A percentile compares a stretch with the other conserved stretches of the same genome.
phyloP scores from a whole-genome alignment of 2,329 filamentous ascomycete species.

The Neurospora crassa region DNA sequence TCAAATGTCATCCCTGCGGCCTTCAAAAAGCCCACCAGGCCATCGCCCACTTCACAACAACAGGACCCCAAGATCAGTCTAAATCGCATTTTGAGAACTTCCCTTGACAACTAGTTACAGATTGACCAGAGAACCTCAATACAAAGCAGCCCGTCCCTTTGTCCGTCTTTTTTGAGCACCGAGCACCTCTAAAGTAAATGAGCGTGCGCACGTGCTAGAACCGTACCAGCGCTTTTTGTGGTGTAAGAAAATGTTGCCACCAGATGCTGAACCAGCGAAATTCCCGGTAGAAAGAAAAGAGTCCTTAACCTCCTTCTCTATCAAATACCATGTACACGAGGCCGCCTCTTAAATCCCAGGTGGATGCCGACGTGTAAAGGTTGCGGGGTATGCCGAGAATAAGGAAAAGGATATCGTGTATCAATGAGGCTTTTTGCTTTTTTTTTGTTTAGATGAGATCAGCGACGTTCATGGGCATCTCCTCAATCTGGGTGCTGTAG shows the following conservation, averaged over 20 bases:
- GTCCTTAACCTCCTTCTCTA: constrained; percentile 13
- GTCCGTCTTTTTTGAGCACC: constrained; percentile 18
- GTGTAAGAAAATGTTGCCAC: constrained; percentile 12
- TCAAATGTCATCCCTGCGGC: not conserved
- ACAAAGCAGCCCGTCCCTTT: constrained; percentile 15
- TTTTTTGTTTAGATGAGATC: constrained; percentile 54
- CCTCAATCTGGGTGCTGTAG: constrained; percentile 99
- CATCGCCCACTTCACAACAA: constrained; percentile 1
- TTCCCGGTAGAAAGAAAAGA: constrained; percentile 10
- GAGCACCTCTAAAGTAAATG: constrained; percentile 18
- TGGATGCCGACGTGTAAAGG: constrained; percentile 14
- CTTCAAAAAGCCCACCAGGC: not conserved
- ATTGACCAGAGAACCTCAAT: constrained; percentile 15
- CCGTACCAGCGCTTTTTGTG: constrained; percentile 17
- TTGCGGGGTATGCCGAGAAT: constrained; percentile 14
- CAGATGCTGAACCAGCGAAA: constrained; percentile 17
- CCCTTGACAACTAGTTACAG: constrained; percentile 18
- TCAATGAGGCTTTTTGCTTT: constrained; percentile 1
- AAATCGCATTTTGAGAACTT: constrained; percentile 21
- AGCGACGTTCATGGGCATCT: constrained; percentile 96
- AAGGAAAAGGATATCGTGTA: constrained; percentile 12
- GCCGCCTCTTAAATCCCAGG: constrained; percentile 13
- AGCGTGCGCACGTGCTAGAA: constrained; percentile 15
- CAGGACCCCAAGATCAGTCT: constrained; percentile 16
- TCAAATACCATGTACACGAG: constrained; percentile 13